These are phyloP conservation scores for Diaporthe sp. DNA, from an alignment of 2,329 filamentous ascomycete species.

Conservation along the genomic window DNA sequence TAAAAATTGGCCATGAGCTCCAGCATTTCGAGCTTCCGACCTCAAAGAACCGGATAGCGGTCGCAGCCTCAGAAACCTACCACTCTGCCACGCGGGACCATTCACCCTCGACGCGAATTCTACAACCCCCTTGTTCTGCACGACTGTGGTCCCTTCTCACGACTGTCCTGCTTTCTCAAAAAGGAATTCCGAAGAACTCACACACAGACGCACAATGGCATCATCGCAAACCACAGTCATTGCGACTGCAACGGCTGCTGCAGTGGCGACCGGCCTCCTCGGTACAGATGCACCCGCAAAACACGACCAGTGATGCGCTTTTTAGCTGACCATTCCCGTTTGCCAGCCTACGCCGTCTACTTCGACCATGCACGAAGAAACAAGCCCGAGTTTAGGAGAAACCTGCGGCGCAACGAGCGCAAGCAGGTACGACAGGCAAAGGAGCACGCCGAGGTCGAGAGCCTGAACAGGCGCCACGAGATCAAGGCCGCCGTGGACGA, in stretches of 20 bases:
- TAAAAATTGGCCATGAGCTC: conserved; percentile 33
- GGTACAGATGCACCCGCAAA: conserved; percentile 57
- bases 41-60: conserved; percentile 27
- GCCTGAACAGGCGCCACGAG: conserved; percentile 76
- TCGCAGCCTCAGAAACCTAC: conserved; percentile 6
- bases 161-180: conserved; percentile 40
- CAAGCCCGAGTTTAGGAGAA: conserved; percentile 75
- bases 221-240: conserved; percentile 71
- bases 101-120: neutral
- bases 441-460: conserved; percentile 76
- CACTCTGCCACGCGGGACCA: conserved; percentile 8
- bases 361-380: conserved; percentile 77
- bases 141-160: neutral
- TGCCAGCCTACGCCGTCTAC: conserved; percentile 74
- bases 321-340: conserved; percentile 34
- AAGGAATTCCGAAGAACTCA: conserved; percentile 52
- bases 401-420: conserved; percentile 81
- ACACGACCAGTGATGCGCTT: neutral
- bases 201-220: conserved; percentile 66
- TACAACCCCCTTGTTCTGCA: neutral
- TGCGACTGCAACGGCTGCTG: conserved; percentile 73
- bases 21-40: conserved; percentile 21
- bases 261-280: conserved; percentile 70
- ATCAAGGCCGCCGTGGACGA: conserved; percentile 83
- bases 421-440: conserved; percentile 78